Percentiles rank a stretch among this genome's conserved stretches.
These are phyloP conservation scores for Diaporthe destruens DNA, from an alignment of 2,329 filamentous ascomycete genomes.

Conservation along the genomic window DNA sequence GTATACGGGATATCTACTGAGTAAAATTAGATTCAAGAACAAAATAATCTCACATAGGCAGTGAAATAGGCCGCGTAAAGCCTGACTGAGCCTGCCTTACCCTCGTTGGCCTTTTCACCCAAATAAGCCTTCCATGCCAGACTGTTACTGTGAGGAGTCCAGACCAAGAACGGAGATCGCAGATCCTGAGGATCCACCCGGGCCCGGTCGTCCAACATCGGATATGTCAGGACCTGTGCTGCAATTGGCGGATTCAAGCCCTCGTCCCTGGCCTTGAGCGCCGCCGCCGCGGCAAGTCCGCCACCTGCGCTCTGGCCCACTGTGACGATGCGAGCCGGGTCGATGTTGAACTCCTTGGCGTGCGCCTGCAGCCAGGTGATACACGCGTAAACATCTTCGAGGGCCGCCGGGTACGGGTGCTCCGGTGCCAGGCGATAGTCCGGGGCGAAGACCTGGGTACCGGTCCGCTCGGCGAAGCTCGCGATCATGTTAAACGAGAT, in stretches of 20 bases:
- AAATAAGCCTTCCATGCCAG: constrained; percentile 16
- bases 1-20: background rate
- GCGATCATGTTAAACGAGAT: constrained; percentile 41
- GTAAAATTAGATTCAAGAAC: background rate
- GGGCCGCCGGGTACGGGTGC: constrained; percentile 56
- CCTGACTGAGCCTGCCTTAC: background rate
- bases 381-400: constrained; percentile 55
- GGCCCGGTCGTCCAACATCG: constrained; percentile 55
- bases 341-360: constrained; percentile 44
- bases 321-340: constrained; percentile 46
- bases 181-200: background rate
- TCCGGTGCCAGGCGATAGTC: constrained; percentile 65
- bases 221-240: constrained; percentile 52
- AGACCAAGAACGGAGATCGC: background rate
- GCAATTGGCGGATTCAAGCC: constrained; percentile 48
- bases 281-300: constrained; percentile 44
- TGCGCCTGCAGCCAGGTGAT: constrained; percentile 52
- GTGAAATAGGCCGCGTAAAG: background rate
- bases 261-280: constrained; percentile 57
- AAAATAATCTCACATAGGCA: too few species aligned
- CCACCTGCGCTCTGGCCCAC: constrained; percentile 48
- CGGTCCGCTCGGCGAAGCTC: constrained; percentile 38
- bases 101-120: background rate
- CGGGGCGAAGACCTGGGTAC: constrained; percentile 51
- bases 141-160: background rate